Evolutionary conservation across 1,284 basidiomycete genomes (phyloP), one percentile per base, ranked within the genome.

Genomic region (Rhodotorula mucilaginosa): DNA sequence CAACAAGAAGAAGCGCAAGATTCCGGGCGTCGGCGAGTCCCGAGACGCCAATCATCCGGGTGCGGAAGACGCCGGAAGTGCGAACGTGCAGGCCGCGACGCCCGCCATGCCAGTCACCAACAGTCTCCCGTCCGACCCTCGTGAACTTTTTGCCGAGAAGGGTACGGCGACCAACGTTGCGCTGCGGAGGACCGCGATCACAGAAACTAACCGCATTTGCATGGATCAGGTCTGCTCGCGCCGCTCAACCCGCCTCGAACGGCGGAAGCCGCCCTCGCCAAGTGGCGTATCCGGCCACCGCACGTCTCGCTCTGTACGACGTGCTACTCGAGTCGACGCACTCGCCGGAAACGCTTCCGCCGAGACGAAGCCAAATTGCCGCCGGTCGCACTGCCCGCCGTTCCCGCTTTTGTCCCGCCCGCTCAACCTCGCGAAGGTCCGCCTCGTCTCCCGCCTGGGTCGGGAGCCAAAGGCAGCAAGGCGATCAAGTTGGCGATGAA

Each of bases 1-100:
- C 58, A 75, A 73, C 63, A 75, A 75, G 66, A 75, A 75, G 74
- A 75, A 75, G 65, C 70, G 74, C 48, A 75, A 75, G 71, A 68
- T 75, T 1, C 74, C 74, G 2, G 74, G 74, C 6, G 15, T 56
- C 54, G 54, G 13, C 15, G 54, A 56, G 26, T 15, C n/a, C 12
- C 54, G 54, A n/a, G 54, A 56, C n/a, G n/a, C 51, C 23, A 21
- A 10, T 21, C 54, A 29, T 29, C 26, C 26, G 18, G 4, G 12
- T 26, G 54, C 26, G 26, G 54, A 29, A 26, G 54, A 56, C 16
- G 54, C 26, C n/a, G n/a, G 26, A 26, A 26, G 29, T n/a, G 54
- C 26, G 16, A 26, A 31, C 13, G 54, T 21, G n/a, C 13, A 15
- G 21, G 23, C 54, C 16, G 26, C n/a, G 54, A 8, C 54, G 4